These are phyloP conservation scores for Alternaria angustiovoidea DNA, from an alignment of 2,329 filamentous ascomycete species.

Conservation along the genomic window DNA sequence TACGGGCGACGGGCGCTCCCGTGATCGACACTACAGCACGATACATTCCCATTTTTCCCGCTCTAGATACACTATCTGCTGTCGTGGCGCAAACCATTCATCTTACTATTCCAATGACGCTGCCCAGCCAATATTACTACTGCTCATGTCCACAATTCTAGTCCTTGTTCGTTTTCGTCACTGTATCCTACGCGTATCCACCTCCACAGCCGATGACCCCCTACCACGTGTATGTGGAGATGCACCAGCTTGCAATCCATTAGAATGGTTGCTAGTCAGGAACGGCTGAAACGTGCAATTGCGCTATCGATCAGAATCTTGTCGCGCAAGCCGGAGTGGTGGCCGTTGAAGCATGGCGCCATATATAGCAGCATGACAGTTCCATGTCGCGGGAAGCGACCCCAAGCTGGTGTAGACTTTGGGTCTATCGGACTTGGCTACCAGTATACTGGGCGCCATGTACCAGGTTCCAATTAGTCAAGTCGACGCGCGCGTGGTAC, in stretches of 20 bases:
- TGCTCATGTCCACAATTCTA: not conserved
- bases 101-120: not conserved
- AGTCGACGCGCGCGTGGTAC: not conserved
- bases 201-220: not conserved
- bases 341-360: not conserved
- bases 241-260: not conserved
- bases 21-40: conserved; percentile 22
- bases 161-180: not conserved
- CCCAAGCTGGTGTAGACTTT: not conserved
- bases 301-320: conserved; percentile 3
- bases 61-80: not conserved
- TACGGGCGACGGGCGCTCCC: conserved; percentile 26
- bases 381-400: not conserved
- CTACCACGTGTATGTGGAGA: conserved; percentile 1
- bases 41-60: not conserved
- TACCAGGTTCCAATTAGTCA: not conserved
- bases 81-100: not conserved
- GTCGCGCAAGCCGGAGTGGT: conserved; percentile 1
- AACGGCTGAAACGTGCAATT: conserved; percentile 9
- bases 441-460: not conserved
- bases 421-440: not conserved
- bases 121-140: not conserved
- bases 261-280: conserved; percentile 4
- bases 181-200: not conserved
- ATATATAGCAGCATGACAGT: conserved; percentile 12